These are phyloP conservation scores for Tylopilus sp. DNA, from an alignment of 768 basidiomycete genomes.

Conservation along the genomic window DNA sequence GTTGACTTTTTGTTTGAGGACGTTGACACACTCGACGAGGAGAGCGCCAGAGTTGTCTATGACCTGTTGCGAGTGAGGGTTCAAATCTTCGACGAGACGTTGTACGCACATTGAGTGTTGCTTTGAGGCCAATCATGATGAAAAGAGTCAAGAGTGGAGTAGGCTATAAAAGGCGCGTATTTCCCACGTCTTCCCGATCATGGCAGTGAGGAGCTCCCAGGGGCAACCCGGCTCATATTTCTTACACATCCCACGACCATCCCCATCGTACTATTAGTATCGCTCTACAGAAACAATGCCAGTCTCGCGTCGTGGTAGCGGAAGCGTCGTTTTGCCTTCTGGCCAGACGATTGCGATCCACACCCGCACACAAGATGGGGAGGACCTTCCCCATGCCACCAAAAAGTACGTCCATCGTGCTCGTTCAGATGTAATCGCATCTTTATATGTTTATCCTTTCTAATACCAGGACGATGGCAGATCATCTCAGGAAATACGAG, in stretches of 20 bases:
- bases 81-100: not conserved
- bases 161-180: slow-evolving; percentile 13
- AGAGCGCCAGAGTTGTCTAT: slow-evolving; percentile 98
- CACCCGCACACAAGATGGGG: slow-evolving; percentile 83
- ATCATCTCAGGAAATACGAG: slow-evolving; percentile 90
- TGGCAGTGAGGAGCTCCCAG: slow-evolving; percentile 14
- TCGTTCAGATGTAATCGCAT: not conserved
- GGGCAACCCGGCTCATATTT: not conserved
- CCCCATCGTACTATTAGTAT: not conserved
- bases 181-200: slow-evolving; percentile 26
- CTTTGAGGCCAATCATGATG: slow-evolving; percentile 92
- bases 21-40: slow-evolving; percentile 93
- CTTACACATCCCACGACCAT: slow-evolving; percentile 18
- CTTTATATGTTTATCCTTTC: slow-evolving; percentile 3
- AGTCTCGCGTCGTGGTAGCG: slow-evolving; percentile 73
- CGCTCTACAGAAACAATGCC: slow-evolving; percentile 44
- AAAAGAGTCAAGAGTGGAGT: not conserved
- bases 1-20: slow-evolving; percentile 93
- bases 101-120: slow-evolving; percentile 73
- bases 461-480: slow-evolving; percentile 76
- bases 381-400: slow-evolving; percentile 88
- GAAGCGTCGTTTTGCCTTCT: slow-evolving; percentile 64
- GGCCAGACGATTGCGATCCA: slow-evolving; percentile 84
- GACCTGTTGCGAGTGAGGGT: slow-evolving; percentile 45
- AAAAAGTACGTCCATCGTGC: slow-evolving; percentile 60